Conservation (phyloP, 257 asterid species). For the Nicotiana noctiflora region DNA sequence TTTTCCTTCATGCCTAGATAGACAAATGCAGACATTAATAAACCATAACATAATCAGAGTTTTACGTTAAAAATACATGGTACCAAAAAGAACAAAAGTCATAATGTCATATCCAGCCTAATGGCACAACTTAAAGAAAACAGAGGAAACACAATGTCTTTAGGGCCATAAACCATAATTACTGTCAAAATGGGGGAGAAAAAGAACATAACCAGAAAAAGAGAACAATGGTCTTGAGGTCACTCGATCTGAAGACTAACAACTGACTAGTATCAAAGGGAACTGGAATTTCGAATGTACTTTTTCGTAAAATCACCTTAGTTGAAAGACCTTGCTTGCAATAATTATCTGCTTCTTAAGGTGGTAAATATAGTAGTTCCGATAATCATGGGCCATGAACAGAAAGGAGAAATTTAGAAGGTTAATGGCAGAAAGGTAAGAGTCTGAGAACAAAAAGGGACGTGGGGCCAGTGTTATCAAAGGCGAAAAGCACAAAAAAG, state of each 20-base stretch:
- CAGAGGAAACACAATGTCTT: not conserved
- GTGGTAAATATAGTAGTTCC: not conserved
- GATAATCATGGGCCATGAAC: not conserved
- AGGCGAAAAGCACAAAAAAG: too few species aligned
- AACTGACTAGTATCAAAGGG: not conserved
- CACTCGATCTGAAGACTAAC: not conserved
- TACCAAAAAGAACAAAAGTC: not conserved
- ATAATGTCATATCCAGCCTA: not conserved
- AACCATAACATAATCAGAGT: not conserved
- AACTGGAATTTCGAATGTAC: not conserved
- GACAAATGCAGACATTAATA: not conserved
- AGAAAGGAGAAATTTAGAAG: not conserved
- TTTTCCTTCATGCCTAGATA: constrained; percentile 63
- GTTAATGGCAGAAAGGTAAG: not conserved
- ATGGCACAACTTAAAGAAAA: not conserved
- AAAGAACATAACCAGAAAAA: not conserved
- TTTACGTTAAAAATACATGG: not conserved
- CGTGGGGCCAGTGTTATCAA: too few species aligned
- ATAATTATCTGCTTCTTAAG: not conserved
- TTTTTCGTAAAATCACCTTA: not conserved
- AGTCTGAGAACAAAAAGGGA: not conserved
- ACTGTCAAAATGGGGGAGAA: not conserved
- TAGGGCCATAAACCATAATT: not conserved
- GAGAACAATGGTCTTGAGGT: not conserved
- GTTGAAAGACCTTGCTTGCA: not conserved